Conservation (phyloP, 2,329 filamentous ascomycete species). For the Aspergillus spinulosporus region DNA sequence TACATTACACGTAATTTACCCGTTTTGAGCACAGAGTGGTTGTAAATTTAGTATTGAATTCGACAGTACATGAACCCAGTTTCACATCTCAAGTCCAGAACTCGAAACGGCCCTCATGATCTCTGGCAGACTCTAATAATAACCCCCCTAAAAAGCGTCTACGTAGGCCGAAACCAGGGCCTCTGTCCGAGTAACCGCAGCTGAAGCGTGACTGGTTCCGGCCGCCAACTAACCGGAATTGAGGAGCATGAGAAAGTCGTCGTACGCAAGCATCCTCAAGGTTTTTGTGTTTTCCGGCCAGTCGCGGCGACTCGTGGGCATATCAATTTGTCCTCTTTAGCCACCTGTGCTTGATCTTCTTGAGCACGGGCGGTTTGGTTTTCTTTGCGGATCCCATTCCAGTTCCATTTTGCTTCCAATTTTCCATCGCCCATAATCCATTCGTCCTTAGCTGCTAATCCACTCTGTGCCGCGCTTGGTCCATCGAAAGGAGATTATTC, state of each 20-base stretch:
- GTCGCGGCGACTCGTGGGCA: slow-evolving; percentile 2
- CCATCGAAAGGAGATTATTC: slow-evolving; percentile 12
- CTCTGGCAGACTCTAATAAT: slow-evolving; percentile 7
- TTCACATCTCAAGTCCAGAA: background rate
- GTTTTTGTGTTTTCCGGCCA: slow-evolving; percentile 1
- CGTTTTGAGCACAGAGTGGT: too few relatives aligned
- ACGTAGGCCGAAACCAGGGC: slow-evolving; percentile 3
- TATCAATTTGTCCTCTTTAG: slow-evolving; percentile 15
- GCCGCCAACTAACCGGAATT: background rate
- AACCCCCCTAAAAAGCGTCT: background rate
- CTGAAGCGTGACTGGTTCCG: slow-evolving; percentile 6
- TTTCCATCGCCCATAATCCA: background rate
- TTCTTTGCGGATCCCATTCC: slow-evolving; percentile 18
- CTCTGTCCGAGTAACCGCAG: slow-evolving; percentile 4
- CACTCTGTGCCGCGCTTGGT: slow-evolving; percentile 14
- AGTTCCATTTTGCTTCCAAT: slow-evolving; percentile 6
- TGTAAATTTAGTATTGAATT: background rate
- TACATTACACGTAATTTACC: too few relatives aligned
- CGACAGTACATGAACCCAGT: background rate
- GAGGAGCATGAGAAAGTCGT: background rate
- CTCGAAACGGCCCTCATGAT: slow-evolving; percentile 5
- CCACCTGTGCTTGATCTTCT: slow-evolving; percentile 8
- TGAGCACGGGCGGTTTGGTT: background rate
- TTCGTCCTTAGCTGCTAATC: slow-evolving; percentile 11
- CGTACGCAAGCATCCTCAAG: slow-evolving; percentile 5